Evolutionary conservation across 371 early-diverging fungal genomes (phyloP).

Genomic region (Mortierella sp.): DNA sequence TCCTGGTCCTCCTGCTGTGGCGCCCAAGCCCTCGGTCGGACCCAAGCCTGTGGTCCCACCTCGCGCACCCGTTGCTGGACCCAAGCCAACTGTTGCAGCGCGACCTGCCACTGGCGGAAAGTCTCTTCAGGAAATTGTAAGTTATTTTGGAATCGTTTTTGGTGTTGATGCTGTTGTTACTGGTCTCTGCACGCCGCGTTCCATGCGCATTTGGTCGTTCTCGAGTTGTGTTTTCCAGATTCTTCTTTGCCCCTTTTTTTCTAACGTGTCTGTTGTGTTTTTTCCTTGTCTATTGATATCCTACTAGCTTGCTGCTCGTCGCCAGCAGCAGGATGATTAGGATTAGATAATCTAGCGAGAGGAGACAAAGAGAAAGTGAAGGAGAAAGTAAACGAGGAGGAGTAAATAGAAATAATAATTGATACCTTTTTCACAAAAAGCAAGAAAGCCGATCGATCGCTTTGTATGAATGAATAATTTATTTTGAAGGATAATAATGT

Average conservation of each 20-base stretch:
- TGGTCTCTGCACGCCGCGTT: neutral
- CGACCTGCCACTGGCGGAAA: slow-evolving; percentile 60
- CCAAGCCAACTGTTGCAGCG: slow-evolving; percentile 66
- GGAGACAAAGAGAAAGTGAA: neutral
- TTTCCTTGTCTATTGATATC: neutral
- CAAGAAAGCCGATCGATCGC: neutral
- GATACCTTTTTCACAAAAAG: neutral
- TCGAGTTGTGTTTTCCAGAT: slow-evolving; percentile 18
- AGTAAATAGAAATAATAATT: neutral
- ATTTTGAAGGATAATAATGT: neutral
- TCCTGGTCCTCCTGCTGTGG: slow-evolving; percentile 61
- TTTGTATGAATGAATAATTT: neutral
- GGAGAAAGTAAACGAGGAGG: neutral
- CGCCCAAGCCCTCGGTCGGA: slow-evolving; percentile 65
- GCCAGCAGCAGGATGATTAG: slow-evolving; percentile 33
- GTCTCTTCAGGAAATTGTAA: slow-evolving; percentile 54
- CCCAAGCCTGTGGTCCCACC: slow-evolving; percentile 60
- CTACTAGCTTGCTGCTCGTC: slow-evolving; percentile 33
- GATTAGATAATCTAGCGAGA: neutral
- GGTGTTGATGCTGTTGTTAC: neutral
- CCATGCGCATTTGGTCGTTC: neutral
- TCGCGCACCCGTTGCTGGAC: slow-evolving; percentile 39
- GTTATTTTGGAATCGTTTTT: slow-evolving; percentile 11
- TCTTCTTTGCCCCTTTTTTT: neutral
- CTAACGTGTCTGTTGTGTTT: neutral